These are phyloP conservation scores for Nymphaea colorata DNA, from an alignment of 164 flowering plant genomes.

Conservation along the genomic window DNA sequence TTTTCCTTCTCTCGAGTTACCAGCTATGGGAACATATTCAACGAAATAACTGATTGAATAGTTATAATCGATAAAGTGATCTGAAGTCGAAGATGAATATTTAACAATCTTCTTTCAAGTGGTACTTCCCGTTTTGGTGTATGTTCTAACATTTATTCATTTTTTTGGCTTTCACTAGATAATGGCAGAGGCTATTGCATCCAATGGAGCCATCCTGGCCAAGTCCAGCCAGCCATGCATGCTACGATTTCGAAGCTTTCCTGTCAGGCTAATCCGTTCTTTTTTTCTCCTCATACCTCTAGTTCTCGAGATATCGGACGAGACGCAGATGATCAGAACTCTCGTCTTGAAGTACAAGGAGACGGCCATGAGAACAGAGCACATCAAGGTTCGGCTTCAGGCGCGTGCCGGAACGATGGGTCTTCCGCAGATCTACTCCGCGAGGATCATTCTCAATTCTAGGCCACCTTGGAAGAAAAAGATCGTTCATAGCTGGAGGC, in stretches of 20 bases:
- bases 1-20: too few relatives aligned
- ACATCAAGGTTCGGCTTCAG: constrained; percentile 29
- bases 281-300: constrained; percentile 52
- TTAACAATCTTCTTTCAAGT: too few relatives aligned
- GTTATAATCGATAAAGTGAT: too few relatives aligned
- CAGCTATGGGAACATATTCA: too few relatives aligned
- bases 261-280: constrained; percentile 40
- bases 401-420: constrained; percentile 54
- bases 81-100: too few relatives aligned
- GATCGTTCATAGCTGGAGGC: constrained; percentile 53
- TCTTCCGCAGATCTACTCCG: constrained; percentile 57
- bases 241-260: constrained; percentile 53
- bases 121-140: too few relatives aligned
- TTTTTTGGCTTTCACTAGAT: constrained; percentile 21
- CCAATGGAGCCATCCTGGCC: constrained; percentile 32
- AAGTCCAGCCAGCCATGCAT: constrained; percentile 70
- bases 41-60: too few relatives aligned
- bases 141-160: too few relatives aligned
- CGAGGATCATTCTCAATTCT: constrained; percentile 48
- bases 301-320: constrained; percentile 42
- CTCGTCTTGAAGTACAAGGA: constrained; percentile 42
- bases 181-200: constrained; percentile 48
- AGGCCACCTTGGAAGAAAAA: constrained; percentile 56
- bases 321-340: constrained; percentile 39
- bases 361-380: constrained; percentile 28